Conservation (phyloP, 345 rosid genomes). For the Citrus sp. region DNA sequence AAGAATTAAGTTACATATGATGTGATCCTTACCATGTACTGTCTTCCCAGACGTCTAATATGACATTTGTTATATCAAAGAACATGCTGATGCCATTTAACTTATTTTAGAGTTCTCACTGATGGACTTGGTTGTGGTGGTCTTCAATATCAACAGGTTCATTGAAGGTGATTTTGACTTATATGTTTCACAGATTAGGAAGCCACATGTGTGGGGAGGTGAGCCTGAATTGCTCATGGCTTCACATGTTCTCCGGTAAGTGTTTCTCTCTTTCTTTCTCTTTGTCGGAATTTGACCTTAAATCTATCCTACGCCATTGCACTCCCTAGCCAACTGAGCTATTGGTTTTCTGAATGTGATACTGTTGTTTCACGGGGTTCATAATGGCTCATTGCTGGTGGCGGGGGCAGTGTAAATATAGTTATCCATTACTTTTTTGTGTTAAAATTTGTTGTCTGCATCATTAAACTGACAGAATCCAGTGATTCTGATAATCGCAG, state of each 20-base stretch:
- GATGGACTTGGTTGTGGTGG: slow-evolving; percentile 1
- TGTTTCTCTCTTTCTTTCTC: background rate
- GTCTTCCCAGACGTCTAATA: background rate
- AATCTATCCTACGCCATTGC: background rate
- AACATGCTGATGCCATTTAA: background rate
- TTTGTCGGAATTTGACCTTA: background rate
- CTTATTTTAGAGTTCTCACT: background rate
- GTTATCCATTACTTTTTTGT: no score
- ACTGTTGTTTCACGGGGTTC: background rate
- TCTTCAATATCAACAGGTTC: slow-evolving; percentile 56
- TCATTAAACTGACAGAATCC: background rate
- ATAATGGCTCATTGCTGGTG: background rate
- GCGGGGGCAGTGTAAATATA: no score
- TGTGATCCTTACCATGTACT: background rate
- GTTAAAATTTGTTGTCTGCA: background rate
- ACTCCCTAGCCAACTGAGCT: background rate
- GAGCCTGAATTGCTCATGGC: slow-evolving; percentile 98
- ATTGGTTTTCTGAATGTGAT: background rate
- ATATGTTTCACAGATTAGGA: slow-evolving; percentile 67
- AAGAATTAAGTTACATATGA: background rate
- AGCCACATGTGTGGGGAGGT: slow-evolving; percentile 98
- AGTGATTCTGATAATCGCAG: slow-evolving; percentile 35
- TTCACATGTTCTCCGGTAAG: slow-evolving; percentile 86
- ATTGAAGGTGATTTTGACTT: slow-evolving; percentile 90
- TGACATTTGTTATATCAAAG: background rate